A percentile compares a stretch with the other conserved stretches of the same genome.
These are phyloP conservation scores for Penicillium sp. DNA, from an alignment of 2,329 filamentous ascomycete species.

Conservation along the genomic window DNA sequence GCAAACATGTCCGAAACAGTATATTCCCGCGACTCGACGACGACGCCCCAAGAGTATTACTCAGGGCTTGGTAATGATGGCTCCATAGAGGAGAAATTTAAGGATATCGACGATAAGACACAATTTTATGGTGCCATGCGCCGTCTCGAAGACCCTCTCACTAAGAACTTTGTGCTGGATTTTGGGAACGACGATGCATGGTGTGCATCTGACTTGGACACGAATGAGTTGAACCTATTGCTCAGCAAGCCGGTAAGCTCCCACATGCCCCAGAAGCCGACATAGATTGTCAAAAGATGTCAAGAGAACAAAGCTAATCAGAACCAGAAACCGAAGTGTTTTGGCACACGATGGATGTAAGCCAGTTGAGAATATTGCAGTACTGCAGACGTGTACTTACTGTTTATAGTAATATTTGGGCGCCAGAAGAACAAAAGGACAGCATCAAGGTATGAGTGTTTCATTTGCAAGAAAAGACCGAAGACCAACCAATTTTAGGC, in stretches of 20 bases:
- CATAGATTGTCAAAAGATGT: not conserved
- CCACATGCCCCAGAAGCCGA: conserved; percentile 10
- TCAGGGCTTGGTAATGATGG: conserved; percentile 25
- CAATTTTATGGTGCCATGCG: conserved; percentile 34
- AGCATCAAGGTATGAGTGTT: conserved; percentile 48
- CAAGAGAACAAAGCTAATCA: not conserved
- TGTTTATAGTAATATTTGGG: conserved; percentile 65
- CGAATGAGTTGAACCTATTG: conserved; percentile 36
- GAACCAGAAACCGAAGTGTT: conserved; percentile 47
- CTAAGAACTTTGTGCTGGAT: conserved; percentile 46
- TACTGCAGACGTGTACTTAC: not conserved
- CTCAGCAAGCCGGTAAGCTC: conserved; percentile 35
- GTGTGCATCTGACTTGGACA: conserved; percentile 40
- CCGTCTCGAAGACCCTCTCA: conserved; percentile 30
- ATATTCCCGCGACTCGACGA: conserved; percentile 8
- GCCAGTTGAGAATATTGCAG: conserved; percentile 23
- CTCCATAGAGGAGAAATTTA: conserved; percentile 29
- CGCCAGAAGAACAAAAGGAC: conserved; percentile 61
- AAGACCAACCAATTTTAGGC: conserved; percentile 25
- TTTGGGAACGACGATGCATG: conserved; percentile 46
- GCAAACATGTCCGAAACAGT: conserved; percentile 14
- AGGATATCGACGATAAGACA: conserved; percentile 39
- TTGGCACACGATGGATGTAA: conserved; percentile 70
- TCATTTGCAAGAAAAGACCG: not conserved
- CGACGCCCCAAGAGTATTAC: conserved; percentile 34